These are phyloP conservation scores for Yamadazyma sp. DNA, from an alignment of 805 yeast species.

Conservation along the genomic window DNA sequence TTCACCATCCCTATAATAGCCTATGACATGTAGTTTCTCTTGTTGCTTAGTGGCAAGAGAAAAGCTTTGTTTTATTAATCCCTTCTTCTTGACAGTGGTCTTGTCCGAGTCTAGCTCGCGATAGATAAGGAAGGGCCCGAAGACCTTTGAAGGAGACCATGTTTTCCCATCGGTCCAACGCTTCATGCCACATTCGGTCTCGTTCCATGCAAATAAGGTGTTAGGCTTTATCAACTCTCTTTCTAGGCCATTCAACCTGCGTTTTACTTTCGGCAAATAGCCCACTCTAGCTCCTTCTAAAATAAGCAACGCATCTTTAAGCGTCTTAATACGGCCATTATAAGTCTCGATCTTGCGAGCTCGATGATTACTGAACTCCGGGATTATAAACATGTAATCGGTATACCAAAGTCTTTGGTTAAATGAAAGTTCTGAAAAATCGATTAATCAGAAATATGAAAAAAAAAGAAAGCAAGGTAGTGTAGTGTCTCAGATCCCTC, in stretches of 20 bases:
- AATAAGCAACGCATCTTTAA: constrained; percentile 61
- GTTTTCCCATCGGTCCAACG: constrained; percentile 78
- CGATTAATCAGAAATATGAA: neutral
- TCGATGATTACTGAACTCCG: constrained; percentile 14
- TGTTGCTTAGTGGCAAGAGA: constrained; percentile 53
- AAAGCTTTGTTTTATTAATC: constrained; percentile 65
- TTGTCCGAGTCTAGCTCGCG: constrained; percentile 52
- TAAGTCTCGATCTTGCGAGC: constrained; percentile 46
- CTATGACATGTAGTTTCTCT: constrained; percentile 59
- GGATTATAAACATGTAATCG: constrained; percentile 18
- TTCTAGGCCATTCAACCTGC: constrained; percentile 59
- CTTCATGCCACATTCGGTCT: constrained; percentile 65
- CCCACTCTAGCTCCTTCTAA: constrained; percentile 64
- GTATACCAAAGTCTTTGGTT: no score
- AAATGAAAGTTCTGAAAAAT: constrained; percentile 13
- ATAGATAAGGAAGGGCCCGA: constrained; percentile 53
- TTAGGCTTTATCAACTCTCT: constrained; percentile 58
- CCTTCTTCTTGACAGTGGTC: constrained; percentile 40
- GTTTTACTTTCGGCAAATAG: constrained; percentile 54
- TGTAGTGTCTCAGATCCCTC: no score
- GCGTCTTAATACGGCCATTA: constrained; percentile 55
- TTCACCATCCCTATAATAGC: constrained; percentile 36
- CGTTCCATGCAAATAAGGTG: constrained; percentile 70
- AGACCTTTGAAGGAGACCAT: constrained; percentile 73
- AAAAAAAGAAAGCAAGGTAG: neutral